These are phyloP conservation scores for Boletus bicolor DNA, from an alignment of 768 basidiomycete genomes.

Conservation along the genomic window DNA sequence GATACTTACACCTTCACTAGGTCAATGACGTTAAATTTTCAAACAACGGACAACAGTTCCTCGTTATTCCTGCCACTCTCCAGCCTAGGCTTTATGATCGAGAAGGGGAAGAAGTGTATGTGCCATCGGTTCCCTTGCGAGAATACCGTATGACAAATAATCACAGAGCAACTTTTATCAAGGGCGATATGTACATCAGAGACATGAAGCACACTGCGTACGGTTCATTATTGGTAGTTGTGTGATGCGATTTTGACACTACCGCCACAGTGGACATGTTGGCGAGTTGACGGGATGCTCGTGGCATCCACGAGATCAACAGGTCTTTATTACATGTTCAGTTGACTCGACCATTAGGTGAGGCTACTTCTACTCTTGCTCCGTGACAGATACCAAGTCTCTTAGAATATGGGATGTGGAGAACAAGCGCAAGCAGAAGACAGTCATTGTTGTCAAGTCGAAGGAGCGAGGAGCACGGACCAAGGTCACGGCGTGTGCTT, in stretches of 20 bases:
- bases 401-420: slow-evolving; percentile 91
- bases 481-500: slow-evolving; percentile 82
- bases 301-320: slow-evolving; percentile 88
- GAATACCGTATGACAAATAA: slow-evolving; percentile 47
- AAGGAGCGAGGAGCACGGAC: slow-evolving; percentile 94
- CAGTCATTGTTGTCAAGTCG: slow-evolving; percentile 94
- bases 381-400: slow-evolving; percentile 3
- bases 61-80: slow-evolving; percentile 84
- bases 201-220: slow-evolving; percentile 99
- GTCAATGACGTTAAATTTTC: slow-evolving; percentile 91
- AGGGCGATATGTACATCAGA: slow-evolving; percentile 97
- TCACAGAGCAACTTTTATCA: slow-evolving; percentile 72
- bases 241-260: slow-evolving; percentile 5
- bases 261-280: slow-evolving; percentile 77
- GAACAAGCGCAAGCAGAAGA: slow-evolving; percentile 90
- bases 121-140: slow-evolving; percentile 21
- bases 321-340: slow-evolving; percentile 88
- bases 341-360: slow-evolving; percentile 94
- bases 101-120: slow-evolving; percentile 91
- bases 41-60: slow-evolving; percentile 78
- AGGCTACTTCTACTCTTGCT: slow-evolving; percentile 13
- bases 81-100: slow-evolving; percentile 88
- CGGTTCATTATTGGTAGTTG: slow-evolving; percentile 32
- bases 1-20: slow-evolving; percentile 37
- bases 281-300: slow-evolving; percentile 84